Percentiles rank a stretch among this genome's conserved stretches.
Evolutionary conservation across 2,329 filamentous ascomycete genomes (phyloP).

Genomic region (Xylaria hypoxylon): DNA sequence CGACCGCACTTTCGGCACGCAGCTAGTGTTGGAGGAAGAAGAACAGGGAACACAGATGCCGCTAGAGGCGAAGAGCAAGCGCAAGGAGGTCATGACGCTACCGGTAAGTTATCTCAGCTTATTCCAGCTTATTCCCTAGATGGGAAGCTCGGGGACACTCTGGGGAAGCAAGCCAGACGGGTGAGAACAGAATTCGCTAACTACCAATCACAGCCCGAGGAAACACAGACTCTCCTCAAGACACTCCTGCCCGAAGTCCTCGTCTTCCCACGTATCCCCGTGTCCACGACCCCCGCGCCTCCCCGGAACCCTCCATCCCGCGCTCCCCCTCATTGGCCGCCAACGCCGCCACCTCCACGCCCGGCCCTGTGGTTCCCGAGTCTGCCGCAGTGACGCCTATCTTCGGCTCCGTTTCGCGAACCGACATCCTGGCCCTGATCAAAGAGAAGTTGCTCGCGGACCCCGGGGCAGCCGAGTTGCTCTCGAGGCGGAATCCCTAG

Average conservation of each 20-base stretch:
- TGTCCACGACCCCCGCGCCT: slow-evolving; percentile 26
- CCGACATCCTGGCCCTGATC: slow-evolving; percentile 53
- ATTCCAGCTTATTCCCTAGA: background rate
- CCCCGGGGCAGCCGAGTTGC: slow-evolving; percentile 51
- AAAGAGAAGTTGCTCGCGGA: slow-evolving; percentile 52
- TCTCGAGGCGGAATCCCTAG: slow-evolving; percentile 53
- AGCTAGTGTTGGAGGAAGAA: slow-evolving; percentile 37
- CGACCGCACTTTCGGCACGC: slow-evolving; percentile 50
- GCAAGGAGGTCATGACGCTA: slow-evolving; percentile 45
- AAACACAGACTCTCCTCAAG: slow-evolving; percentile 52
- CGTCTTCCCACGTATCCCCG: slow-evolving; percentile 53
- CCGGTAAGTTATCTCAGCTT: slow-evolving; percentile 39
- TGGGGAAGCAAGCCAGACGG: slow-evolving; percentile 21
- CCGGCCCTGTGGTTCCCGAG: slow-evolving; percentile 36
- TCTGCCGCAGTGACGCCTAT: slow-evolving; percentile 48
- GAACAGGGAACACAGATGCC: slow-evolving; percentile 26
- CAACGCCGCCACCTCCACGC: slow-evolving; percentile 42
- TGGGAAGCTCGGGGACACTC: background rate
- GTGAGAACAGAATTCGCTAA: slow-evolving; percentile 21
- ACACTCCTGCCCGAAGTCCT: slow-evolving; percentile 53
- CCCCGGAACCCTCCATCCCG: slow-evolving; percentile 35
- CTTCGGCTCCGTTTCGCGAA: slow-evolving; percentile 57
- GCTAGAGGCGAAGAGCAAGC: slow-evolving; percentile 38
- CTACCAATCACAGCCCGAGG: slow-evolving; percentile 51
- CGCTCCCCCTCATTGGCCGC: slow-evolving; percentile 48